Base-by-base conservation (phyloP, 805 yeast species). In the Saturnispora sekii region DNA sequence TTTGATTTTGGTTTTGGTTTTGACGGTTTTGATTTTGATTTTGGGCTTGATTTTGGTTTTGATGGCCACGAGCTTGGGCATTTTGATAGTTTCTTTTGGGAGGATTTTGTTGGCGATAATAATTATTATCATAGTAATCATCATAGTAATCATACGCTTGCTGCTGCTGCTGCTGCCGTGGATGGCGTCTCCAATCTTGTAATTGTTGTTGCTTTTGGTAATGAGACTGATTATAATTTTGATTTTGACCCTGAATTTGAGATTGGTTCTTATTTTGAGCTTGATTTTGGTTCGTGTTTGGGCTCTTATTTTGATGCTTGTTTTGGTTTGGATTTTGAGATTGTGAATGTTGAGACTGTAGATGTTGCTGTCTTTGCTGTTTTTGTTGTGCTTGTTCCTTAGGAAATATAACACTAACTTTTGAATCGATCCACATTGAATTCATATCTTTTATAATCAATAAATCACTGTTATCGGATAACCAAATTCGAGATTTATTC, bases 401-500 rank as follows among this genome's bases (percentile, higher is more conserved):
- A 14, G 40, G 40, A 29, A 43, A 35, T 5, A 37, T 35, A 11
- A 43, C 37, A 43, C 35, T 43, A 26, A 43, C 40, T 15, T 43
- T 43, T 7, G 41, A 36, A 37, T 43, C 45, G 32, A 36, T 43
- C 45, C 45, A 43, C 26, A 17, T 36, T 11, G 39, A 28, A 31
- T 43, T 43, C 41, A 43, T 21, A 31, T 43, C 45, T 18, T 43
- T 37, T 11, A 43, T 43, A 9, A 18, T 21, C 7, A 43, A 14
- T 32, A 43, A 21, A 32, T 43, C 45, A 43, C 41, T 41, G 10
- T 31, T 35, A 11, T 36, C 41, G 21, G 10, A 12, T 3, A 43
- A 11, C 45, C 45, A 47, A 7, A 41, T 36, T 16, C 41, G 45
- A 14, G 50, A 52, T 21, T 50, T 55, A 18, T 56, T 52, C 40